phyloP scores from a whole-genome alignment of 257 asterid genomes.

The Knoxia roxburghii region DNA sequence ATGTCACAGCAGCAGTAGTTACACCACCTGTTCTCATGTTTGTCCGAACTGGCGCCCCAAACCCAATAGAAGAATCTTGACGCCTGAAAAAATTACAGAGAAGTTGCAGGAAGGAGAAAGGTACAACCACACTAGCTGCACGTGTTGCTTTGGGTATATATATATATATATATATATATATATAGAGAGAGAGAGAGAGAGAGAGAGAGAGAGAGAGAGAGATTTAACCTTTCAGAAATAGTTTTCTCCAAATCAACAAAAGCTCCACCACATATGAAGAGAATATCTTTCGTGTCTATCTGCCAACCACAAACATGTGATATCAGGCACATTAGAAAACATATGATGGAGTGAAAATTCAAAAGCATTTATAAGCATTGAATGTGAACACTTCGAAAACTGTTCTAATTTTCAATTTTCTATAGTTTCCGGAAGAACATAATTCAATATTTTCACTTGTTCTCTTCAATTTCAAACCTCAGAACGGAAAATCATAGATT shows the following conservation, averaged over 20 bases:
- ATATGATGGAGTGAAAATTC: neutral
- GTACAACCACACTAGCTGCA: neutral
- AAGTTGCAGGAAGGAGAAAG: constrained; percentile 10
- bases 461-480: neutral
- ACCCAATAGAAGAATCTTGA: constrained; percentile 97
- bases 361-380: neutral
- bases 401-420: neutral
- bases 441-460: neutral
- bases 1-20: constrained; percentile 75
- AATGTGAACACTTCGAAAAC: neutral
- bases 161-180: no score
- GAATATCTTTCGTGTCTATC: constrained; percentile 98
- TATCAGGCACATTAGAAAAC: neutral
- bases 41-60: constrained; percentile 94
- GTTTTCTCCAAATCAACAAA: constrained; percentile 97
- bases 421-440: neutral
- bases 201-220: no score
- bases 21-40: constrained; percentile 84
- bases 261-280: constrained; percentile 97
- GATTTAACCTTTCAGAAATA: constrained; percentile 83
- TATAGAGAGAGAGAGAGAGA: no score
- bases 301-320: constrained; percentile 24
- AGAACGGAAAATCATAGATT: constrained; percentile 2
- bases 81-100: constrained; percentile 54
- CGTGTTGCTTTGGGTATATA: no score